phyloP scores from a whole-genome alignment of 2,329 filamentous ascomycete species.

The Teratosphaeria nubilosa region DNA sequence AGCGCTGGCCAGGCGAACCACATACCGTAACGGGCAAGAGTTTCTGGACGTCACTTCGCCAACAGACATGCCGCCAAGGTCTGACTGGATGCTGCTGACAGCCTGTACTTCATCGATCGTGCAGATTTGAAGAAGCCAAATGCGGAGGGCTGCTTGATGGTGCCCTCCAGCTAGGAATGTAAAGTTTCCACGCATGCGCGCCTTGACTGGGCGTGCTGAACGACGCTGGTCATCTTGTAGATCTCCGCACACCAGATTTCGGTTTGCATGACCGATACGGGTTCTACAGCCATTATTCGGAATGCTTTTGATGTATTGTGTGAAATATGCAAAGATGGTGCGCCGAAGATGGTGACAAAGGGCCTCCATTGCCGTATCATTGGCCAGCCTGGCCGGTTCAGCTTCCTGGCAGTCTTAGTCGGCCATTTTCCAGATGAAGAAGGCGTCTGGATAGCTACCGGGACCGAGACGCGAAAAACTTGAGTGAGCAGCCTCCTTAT shows the following conservation, averaged over 20 bases:
- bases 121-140: constrained; percentile 34
- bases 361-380: constrained; percentile 45
- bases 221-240: neutral
- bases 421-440: constrained; percentile 45
- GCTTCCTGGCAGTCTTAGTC: constrained; percentile 43
- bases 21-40: neutral
- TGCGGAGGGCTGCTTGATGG: constrained; percentile 43
- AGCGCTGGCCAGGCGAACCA: no score
- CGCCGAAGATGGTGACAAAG: constrained; percentile 50
- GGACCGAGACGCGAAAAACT: constrained; percentile 44
- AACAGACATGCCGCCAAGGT: no score
- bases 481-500: constrained; percentile 40
- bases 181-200: constrained; percentile 40
- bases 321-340: constrained; percentile 39
- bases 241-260: constrained; percentile 27
- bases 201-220: neutral
- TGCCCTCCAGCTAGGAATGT: constrained; percentile 47
- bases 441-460: constrained; percentile 45
- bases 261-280: constrained; percentile 35
- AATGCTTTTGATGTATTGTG: constrained; percentile 47
- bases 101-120: constrained; percentile 47
- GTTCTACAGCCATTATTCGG: constrained; percentile 40
- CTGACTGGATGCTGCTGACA: constrained; percentile 45
- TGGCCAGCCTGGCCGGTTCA: constrained; percentile 43
- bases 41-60: neutral